A percentile compares a stretch with the other conserved stretches of the same genome.
Conservation (phyloP, 2,329 filamentous ascomycete genomes). For the Talaromyces sp. region DNA sequence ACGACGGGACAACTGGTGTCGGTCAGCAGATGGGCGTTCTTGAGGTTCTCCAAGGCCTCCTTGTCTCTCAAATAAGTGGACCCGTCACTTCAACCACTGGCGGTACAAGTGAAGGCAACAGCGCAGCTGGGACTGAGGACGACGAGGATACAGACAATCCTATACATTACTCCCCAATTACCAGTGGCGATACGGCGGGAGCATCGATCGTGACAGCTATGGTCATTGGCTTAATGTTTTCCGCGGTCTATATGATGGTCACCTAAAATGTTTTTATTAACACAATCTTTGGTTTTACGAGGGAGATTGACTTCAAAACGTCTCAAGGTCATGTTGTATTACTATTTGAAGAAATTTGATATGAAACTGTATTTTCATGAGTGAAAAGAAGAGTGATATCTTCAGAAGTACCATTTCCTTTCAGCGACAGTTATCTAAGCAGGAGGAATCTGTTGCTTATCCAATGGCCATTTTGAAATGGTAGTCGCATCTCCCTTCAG, state of each 20-base stretch:
- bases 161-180: conserved; percentile 28
- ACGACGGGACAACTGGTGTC: conserved; percentile 37
- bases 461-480: conserved; percentile 40
- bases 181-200: conserved; percentile 29
- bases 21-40: conserved; percentile 43
- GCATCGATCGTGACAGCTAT: conserved; percentile 34
- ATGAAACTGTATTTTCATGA: too few species aligned
- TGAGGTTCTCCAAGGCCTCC: conserved; percentile 64
- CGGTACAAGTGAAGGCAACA: conserved; percentile 56
- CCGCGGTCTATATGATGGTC: conserved; percentile 16
- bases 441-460: conserved; percentile 24
- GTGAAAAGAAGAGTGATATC: too few species aligned
- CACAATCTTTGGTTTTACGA: too few species aligned
- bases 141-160: conserved; percentile 14
- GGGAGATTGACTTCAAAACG: too few species aligned
- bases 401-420: too few species aligned
- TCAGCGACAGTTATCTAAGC: conserved; percentile 12
- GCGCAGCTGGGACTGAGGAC: conserved; percentile 35
- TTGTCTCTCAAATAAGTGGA: conserved; percentile 43
- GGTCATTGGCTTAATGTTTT: conserved; percentile 15
- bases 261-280: background rate
- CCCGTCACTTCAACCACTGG: conserved; percentile 53
- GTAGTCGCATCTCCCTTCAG: conserved; percentile 36
- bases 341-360: too few species aligned
- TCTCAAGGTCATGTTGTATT: too few species aligned